Evolutionary conservation across 129 eudicot species (phyloP), one percentile per base, ranked within the genome.

Genomic region (Erigeron canadensis): DNA sequence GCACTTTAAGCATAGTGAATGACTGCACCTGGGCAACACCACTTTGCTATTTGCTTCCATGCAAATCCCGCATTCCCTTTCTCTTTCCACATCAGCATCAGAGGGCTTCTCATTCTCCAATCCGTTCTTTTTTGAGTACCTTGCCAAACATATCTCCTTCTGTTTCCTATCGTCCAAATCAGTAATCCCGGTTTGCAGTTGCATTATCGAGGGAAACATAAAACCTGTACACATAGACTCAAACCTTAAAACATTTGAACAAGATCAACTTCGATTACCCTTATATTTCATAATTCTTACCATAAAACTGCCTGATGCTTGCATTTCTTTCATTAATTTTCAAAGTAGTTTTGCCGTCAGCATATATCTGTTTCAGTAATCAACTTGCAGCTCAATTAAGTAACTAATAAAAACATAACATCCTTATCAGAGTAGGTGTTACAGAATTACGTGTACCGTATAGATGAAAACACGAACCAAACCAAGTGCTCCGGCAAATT

Each of bases 1-100:
- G 76, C 96, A 90, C 65, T 85, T 86, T 61, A 84, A 68, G 88
- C 96, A 89, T 74, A 89, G 59, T 4, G 88, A 79, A 67, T 89
- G 96, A 80, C 67, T 68, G 76, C 96, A 90, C 59, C 79, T 79
- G 3, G 96, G 96, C 62, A 90, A 71, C 48, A 90, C 91, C 8
- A 85, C 83, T 71, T 77, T 85, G 58, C 79, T 69, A 43, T 83
- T 83, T 50, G 58, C 71, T 75, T 90, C 96, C 89, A 90, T 76
- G 80, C 96, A 90, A 77, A 90, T 90, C 19, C 91, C 95, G 69
- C 97, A 91, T 84, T 91, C 97, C 53, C 75, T 80, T 65, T 91
- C 97, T 63, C 89, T 77, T 75, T 91, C 95, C 8, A 73, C 63
- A 44, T 91, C 97, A 8, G 67, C 55, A 54, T 84, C 86, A 8